Evolutionary conservation across 176 grass and related monocot genomes (phyloP), one percentile per base, ranked within the genome.

Genomic region (Poa annua): DNA sequence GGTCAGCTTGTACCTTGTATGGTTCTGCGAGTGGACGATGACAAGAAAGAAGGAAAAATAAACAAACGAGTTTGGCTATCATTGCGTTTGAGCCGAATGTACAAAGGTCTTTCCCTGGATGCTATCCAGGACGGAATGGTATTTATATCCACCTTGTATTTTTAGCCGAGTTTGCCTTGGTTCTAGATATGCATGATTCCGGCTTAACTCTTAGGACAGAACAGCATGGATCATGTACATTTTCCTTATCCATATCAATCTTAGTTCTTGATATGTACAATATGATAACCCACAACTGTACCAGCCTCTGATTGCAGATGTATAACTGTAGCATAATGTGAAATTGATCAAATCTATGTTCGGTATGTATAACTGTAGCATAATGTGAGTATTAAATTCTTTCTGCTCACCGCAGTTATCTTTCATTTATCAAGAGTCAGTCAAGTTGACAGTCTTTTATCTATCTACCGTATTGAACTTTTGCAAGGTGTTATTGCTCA

Each of bases 61-160:
- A 90, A 85, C 77, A 95, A 56, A 74, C 87, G 96, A 24, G 86
- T 98, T 86, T 98, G 90, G 88, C 47, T 98, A 66, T 95, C 92
- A 22, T 81, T 98, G 57, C 85, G 88, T 50, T 75, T 98, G 41
- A 95, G 96, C 84, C 87, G 88, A 35, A 81, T 98, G 61, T 80
- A 98, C 63, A 98, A 93, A 74, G 89, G 96, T 39, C 82, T 98
- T 86, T 90, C 89, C 20, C 71, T 98, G 47, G 96, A 98, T 88
- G 90, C 87, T 79, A 75, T 98, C 76, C 92, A 98, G 75, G 92
- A 93, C 54, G 96, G 92, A 88, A 98, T 98, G 96, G 96, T 98
- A 95, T 68, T 50, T 81, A 42, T 74, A 35, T 39, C 51, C 22
- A 68, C 50, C 69, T 64, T 26, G 22, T 9, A 33, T 67, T 65